Evolutionary conservation across 306 rosid genomes (phyloP).

Genomic region (Sechiopsis laciniata): DNA sequence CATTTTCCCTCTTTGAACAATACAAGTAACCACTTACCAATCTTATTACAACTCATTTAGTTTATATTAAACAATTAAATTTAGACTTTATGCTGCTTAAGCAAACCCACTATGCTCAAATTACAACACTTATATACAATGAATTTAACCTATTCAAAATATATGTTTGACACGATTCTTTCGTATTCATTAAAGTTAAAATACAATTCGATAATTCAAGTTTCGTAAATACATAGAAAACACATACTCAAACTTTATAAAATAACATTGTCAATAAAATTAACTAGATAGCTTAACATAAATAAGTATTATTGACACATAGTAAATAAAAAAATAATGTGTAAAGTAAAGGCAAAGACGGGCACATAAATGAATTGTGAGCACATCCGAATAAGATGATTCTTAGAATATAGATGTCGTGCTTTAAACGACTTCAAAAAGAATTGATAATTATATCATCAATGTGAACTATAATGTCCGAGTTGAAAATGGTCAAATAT

Average conservation of each 20-base stretch:
- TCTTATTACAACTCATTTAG: neutral
- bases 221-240: neutral
- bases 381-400: too few species aligned
- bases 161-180: neutral
- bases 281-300: neutral
- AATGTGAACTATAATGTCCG: too few species aligned
- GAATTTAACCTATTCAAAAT: neutral
- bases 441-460: too few species aligned
- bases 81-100: neutral
- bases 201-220: too few species aligned
- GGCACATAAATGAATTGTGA: too few species aligned
- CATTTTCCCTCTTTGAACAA: neutral
- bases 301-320: neutral
- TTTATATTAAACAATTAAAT: too few species aligned
- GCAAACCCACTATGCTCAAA: neutral
- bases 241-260: neutral
- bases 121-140: neutral
- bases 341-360: too few species aligned
- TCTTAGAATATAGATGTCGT: too few species aligned
- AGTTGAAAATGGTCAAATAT: too few species aligned
- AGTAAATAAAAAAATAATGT: neutral
- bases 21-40: neutral
- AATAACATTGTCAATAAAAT: neutral
- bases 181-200: neutral
- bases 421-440: too few species aligned